A percentile compares a stretch with the other conserved stretches of the same genome.
These are phyloP conservation scores for Ophiocordyceps camponoti-rufipedis DNA, from an alignment of 2,329 filamentous ascomycete genomes.

Conservation along the genomic window DNA sequence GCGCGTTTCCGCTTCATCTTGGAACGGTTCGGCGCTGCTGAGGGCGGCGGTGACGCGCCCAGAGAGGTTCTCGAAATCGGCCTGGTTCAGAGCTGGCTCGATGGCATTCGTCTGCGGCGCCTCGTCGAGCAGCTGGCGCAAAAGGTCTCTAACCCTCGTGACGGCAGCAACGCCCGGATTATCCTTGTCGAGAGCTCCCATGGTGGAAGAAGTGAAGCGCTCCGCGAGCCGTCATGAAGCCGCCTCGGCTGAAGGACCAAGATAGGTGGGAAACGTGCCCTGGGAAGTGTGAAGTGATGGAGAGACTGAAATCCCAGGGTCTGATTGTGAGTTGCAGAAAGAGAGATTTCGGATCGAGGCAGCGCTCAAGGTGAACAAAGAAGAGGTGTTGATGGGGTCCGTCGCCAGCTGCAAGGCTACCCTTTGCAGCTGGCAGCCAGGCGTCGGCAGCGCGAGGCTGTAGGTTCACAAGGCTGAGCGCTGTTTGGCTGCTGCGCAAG, in stretches of 20 bases:
- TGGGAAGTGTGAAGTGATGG: neutral
- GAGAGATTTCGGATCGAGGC: neutral
- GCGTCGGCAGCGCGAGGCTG: neutral
- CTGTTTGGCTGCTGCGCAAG: no score
- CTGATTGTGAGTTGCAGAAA: neutral
- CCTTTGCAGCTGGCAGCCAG: neutral
- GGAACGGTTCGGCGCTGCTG: conserved; percentile 6
- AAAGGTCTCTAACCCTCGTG: conserved; percentile 29
- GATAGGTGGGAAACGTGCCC: neutral
- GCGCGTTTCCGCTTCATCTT: conserved; percentile 16
- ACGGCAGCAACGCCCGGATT: conserved; percentile 34
- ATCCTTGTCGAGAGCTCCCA: conserved; percentile 29
- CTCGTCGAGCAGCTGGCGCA: conserved; percentile 38
- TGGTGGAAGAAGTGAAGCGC: conserved; percentile 9
- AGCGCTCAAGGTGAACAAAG: neutral
- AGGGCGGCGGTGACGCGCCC: conserved; percentile 21
- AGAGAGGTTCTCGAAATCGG: conserved; percentile 37
- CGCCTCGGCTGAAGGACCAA: neutral
- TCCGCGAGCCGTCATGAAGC: neutral
- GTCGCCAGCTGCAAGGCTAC: neutral
- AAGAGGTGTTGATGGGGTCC: no score
- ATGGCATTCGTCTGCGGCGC: conserved; percentile 38
- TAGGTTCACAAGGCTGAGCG: neutral
- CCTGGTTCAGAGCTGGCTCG: conserved; percentile 58
- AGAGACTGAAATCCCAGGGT: neutral